Evolutionary conservation across 2,329 filamentous ascomycete genomes (phyloP).

Genomic region (Pseudophaeomoniella oleicola): DNA sequence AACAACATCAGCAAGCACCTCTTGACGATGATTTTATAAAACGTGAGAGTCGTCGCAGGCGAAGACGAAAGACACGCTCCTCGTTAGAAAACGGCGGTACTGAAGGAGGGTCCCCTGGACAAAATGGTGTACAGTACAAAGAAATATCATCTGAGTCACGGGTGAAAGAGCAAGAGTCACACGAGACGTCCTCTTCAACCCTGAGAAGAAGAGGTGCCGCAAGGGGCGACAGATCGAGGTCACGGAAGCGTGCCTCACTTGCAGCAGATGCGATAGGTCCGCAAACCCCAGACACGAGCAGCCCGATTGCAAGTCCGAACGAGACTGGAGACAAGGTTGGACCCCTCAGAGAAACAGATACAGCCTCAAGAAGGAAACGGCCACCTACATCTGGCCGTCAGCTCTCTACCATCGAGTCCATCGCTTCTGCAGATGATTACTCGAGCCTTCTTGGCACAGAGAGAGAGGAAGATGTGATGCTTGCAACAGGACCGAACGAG

Average conservation of each 20-base stretch:
- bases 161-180: not conserved
- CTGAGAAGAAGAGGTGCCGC: conserved; percentile 14
- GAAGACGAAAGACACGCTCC: not conserved
- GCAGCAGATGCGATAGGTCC: conserved; percentile 2
- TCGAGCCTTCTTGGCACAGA: conserved; percentile 8
- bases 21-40: no score
- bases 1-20: conserved; percentile 9
- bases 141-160: not conserved
- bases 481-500: conserved; percentile 28
- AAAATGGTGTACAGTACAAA: not conserved
- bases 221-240: conserved; percentile 5
- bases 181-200: conserved; percentile 10
- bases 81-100: not conserved
- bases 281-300: not conserved
- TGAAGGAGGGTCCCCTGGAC: not conserved
- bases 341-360: not conserved
- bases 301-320: not conserved
- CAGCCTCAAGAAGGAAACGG: conserved; percentile 15
- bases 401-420: conserved; percentile 35
- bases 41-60: not conserved
- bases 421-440: conserved; percentile 41
- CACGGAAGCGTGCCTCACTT: conserved; percentile 6
- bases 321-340: not conserved
- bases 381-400: conserved; percentile 38
- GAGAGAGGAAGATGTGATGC: conserved; percentile 7